A percentile compares a stretch with the other conserved stretches of the same genome.
Conservation (phyloP, 2,329 filamentous ascomycete species). For the Kalmusia sp. region DNA sequence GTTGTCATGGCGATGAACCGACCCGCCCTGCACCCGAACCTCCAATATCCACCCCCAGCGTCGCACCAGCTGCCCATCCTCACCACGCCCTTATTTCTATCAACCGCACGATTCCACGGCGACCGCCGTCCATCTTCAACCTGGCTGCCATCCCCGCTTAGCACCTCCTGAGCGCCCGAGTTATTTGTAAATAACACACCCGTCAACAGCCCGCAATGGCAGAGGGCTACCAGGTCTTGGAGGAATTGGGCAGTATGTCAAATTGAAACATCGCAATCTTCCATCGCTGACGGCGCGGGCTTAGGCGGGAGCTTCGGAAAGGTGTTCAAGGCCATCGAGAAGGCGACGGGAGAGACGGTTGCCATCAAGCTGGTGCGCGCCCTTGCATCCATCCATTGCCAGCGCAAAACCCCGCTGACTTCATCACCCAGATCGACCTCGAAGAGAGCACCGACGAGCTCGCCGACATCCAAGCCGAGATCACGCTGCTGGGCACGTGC, state of each 20-base stretch:
- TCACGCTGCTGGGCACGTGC: slow-evolving; percentile 92
- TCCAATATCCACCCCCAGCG: slow-evolving; percentile 24
- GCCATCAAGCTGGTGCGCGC: slow-evolving; percentile 94
- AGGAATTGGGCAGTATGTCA: slow-evolving; percentile 88
- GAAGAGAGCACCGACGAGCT: slow-evolving; percentile 99
- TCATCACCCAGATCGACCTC: slow-evolving; percentile 79
- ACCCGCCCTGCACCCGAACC: slow-evolving; percentile 21
- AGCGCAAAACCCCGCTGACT: neutral
- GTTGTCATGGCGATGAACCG: slow-evolving; percentile 36
- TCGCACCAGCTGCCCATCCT: slow-evolving; percentile 19
- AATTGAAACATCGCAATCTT: neutral
- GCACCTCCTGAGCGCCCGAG: slow-evolving; percentile 20
- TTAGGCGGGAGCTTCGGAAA: slow-evolving; percentile 92
- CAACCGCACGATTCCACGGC: slow-evolving; percentile 25
- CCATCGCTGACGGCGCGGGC: slow-evolving; percentile 25
- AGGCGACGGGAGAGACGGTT: slow-evolving; percentile 86
- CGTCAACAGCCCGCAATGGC: slow-evolving; percentile 64
- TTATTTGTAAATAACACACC: slow-evolving; percentile 24
- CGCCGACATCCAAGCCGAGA: slow-evolving; percentile 96
- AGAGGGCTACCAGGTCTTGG: slow-evolving; percentile 89
- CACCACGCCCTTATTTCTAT: slow-evolving; percentile 37
- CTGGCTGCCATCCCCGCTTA: slow-evolving; percentile 25
- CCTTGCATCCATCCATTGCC: neutral
- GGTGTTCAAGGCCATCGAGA: slow-evolving; percentile 96
- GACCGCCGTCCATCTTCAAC: slow-evolving; percentile 31